Evolutionary conservation across 129 eudicot species (phyloP), one percentile per base, ranked within the genome.

Genomic region (Oenanthe sinensis): DNA sequence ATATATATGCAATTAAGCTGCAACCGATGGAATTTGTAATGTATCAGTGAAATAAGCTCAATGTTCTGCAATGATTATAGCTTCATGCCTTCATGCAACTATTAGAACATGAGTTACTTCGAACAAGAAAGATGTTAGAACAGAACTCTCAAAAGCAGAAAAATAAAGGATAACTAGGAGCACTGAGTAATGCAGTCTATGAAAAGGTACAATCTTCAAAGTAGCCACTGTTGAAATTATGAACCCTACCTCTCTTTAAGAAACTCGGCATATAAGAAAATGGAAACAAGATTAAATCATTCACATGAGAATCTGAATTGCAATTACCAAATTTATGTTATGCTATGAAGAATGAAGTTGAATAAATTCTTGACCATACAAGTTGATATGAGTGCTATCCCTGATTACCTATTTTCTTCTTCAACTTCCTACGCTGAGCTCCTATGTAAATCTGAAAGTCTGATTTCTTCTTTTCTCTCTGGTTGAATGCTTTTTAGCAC

Each of bases 361-460:
- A 16, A 1, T 19, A 70, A 39, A 6, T 70, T 70, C 48, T 70
- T 39, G 74, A 70, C 46, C 74, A 28, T 37, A 39, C 39, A 37
- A 1, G 15, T 70, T 6, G 46, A 70, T 36, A 12, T 39, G 28
- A 15, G 46, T 70, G 46, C n/a, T 36, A 69, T 37, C 3, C 13
- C 4, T 22, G 10, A 22, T 55, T 50, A 13, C 20, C 8, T 12
- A 33, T 30, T 15, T 14, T 70, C 48, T 70, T 28, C 47, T 15
- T 70, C 75, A 39, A 39, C 75, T 39, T 70, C 28, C 26, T 33
- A 70, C 47, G 26, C 46, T 36, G 43, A 37, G 75, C 47, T 70
- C 26, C 75, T 70, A 70, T 70, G 47, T 37, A 33, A 70, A 70
- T 70, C 75, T 70, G 47, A 70, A 70, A 37, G 13, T 70, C 28